Evolutionary conservation across 352 stramenopile species (phyloP), one percentile per base, ranked within the genome.

Genomic region (Globisporangium camurandrum): DNA sequence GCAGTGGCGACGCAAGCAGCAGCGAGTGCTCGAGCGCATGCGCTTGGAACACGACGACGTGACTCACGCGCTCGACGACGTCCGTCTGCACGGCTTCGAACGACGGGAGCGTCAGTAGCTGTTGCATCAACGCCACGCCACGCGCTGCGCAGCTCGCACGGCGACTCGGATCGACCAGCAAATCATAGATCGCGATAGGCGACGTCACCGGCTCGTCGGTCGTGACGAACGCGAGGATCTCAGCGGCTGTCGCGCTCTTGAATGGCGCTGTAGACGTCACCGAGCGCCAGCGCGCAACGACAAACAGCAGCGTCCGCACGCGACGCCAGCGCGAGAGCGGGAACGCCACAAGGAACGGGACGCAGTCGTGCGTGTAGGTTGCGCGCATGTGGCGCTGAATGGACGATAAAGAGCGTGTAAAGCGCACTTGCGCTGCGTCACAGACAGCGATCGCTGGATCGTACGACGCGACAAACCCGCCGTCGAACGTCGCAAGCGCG

Each of bases 81-180:
- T 89, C 71, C 0, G 64, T 59, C 51, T 71, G 61, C 3, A 81
- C 75, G 0, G 71, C 70, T 24, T 75, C 71, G 36, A 75, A 71
- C 1, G 69, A 65, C 4, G 70, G 49, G 1, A 77, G 46, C 5
- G 51, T 56, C 0, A 87, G 48, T 1, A 88, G 43, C 37, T 84
- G 64, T 33, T 48, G 62, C 17, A 90, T 56, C 0, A 46, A 48
- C 46, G 86, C 62, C 1, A 88, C 42, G 3, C 78, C 78, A 23
- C 57, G 57, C 1, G 66, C 43, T 8, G 71, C 69, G 31, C 56
- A 71, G 19, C 62, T 80, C 7, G 62, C 57, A 1, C 76, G 62
- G 2, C 71, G 67, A 46, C 74, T 84, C 5, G 69, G 71, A 39
- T 85, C 71, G 19, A 86, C 43, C 0, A 86, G 54, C 1, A 77